Conservation (phyloP, 2,329 filamentous ascomycete genomes). For the Leptographium flavum region DNA sequence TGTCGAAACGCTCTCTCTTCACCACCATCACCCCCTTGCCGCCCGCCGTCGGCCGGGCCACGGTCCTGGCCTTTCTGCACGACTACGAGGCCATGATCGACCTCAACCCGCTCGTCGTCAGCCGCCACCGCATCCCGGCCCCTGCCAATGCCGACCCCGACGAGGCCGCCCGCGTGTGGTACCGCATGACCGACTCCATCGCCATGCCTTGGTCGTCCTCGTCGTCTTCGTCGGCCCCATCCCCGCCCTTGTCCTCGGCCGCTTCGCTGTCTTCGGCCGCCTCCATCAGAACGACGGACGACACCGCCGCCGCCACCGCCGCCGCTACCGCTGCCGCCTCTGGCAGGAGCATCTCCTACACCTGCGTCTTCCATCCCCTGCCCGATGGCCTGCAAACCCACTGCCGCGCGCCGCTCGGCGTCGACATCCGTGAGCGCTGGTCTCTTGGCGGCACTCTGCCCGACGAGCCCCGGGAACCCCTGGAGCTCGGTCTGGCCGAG, state of each 20-base stretch:
- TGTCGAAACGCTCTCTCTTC: conserved; percentile 59
- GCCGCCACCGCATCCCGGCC: conserved; percentile 52
- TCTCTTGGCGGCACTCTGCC: conserved; percentile 56
- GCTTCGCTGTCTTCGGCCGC: not conserved
- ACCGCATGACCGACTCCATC: conserved; percentile 63
- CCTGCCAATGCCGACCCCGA: conserved; percentile 53
- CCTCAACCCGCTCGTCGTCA: conserved; percentile 68
- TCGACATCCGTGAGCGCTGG: conserved; percentile 71
- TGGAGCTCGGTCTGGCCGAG: conserved; percentile 44
- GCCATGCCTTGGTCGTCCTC: conserved; percentile 35
- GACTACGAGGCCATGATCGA: conserved; percentile 75
- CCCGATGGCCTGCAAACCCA: conserved; percentile 65
- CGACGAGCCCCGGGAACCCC: conserved; percentile 50
- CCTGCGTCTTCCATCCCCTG: conserved; percentile 65
- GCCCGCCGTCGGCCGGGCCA: conserved; percentile 47
- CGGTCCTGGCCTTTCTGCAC: conserved; percentile 63
- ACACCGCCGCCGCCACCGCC: not conserved
- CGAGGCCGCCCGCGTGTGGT: conserved; percentile 64
- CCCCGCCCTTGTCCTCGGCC: no score
- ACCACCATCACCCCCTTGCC: conserved; percentile 72
- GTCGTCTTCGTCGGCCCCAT: no score
- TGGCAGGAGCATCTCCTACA: conserved; percentile 51
- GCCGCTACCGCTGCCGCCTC: not conserved
- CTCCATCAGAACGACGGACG: no score
- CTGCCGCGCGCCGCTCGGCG: conserved; percentile 66